Evolutionary conservation across 192 early-diverging fungal species (phyloP), one percentile per base, ranked within the genome.

Genomic region (Haplosporangium gracile): DNA sequence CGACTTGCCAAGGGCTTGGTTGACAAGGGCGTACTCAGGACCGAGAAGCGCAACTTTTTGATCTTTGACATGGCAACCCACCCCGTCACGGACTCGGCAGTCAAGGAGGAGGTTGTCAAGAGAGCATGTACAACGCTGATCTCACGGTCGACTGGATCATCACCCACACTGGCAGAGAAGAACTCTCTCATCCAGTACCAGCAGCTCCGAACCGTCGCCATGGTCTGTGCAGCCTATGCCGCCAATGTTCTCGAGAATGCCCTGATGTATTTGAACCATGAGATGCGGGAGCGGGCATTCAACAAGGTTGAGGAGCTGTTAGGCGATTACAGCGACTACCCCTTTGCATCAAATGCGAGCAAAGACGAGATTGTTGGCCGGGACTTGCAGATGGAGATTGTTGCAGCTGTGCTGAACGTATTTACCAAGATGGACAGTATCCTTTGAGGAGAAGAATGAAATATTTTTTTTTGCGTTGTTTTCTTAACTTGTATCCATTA

Each of bases 11-110:
- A 99, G 89, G 98, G 97, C 9, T 89, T 99, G 53, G 98, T 99
- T 18, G 98, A 99, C 88, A 99, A 99, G 88, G 98, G 98, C 20
- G 94, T 99, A 40, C 83, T 99, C 68, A 91, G 98, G 57, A 99
- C 98, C 18, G 98, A 98, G 83, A 98, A 98, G 85, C 92, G 97
- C 69, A 99, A 97, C 84, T 99, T 98, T 88, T 88, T 99, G 70
- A 91, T 99, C 73, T 99, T 99, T 80, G 98, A 99, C 80, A 97
- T 99, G 97, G 97, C 98, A 40, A 99, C 98, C 11, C 98, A 99
- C 82, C 98, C 98, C 34, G 94, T 99, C 9, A 92, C 96, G 24
- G 97, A 99, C 69, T 93, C 93, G 57, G 90, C 94, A 60, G 93
- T 96, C 70, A 99, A 99, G 76, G 97, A 97, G 68, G 93, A 95